phyloP scores from a whole-genome alignment of 257 asterid species.

The Cinchona pubescens region DNA sequence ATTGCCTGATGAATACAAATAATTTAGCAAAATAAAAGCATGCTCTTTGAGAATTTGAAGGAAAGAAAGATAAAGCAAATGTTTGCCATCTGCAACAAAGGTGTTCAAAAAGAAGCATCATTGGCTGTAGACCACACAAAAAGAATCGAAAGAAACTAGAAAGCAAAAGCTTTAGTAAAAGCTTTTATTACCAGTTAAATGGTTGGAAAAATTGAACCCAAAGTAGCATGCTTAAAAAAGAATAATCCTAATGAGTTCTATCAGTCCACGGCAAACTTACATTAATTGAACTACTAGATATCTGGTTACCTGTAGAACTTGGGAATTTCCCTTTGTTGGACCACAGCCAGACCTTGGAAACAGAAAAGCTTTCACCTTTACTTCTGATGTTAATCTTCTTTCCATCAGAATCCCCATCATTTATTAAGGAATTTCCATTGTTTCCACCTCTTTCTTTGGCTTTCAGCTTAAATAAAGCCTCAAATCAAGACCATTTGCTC shows the following conservation, averaged over 20 bases:
- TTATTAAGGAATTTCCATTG: conserved; percentile 45
- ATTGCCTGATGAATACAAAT: background rate
- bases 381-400: conserved; percentile 67
- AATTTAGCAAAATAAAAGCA: conserved; percentile 12
- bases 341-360: conserved; percentile 97
- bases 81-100: conserved; percentile 36
- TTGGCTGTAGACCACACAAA: conserved; percentile 35
- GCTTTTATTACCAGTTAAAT: conserved; percentile 7
- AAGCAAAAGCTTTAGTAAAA: conserved; percentile 27
- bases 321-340: conserved; percentile 73
- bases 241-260: conserved; percentile 15
- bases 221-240: conserved; percentile 7
- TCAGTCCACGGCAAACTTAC: conserved; percentile 42
- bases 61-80: conserved; percentile 28
- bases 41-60: conserved; percentile 23
- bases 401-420: conserved; percentile 48
- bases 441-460: conserved; percentile 40
- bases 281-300: conserved; percentile 41
- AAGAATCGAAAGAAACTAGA: conserved; percentile 30
- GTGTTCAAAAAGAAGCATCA: conserved; percentile 42
- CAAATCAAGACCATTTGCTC: conserved; percentile 23
- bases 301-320: conserved; percentile 35
- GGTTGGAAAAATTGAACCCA: conserved; percentile 6
- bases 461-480: conserved; percentile 29
- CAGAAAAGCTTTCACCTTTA: conserved; percentile 95